A percentile compares a stretch with the other conserved stretches of the same genome.
phyloP scores from a whole-genome alignment of 495 filamentous ascomycete species.

The Penicillium simplicissimum region DNA sequence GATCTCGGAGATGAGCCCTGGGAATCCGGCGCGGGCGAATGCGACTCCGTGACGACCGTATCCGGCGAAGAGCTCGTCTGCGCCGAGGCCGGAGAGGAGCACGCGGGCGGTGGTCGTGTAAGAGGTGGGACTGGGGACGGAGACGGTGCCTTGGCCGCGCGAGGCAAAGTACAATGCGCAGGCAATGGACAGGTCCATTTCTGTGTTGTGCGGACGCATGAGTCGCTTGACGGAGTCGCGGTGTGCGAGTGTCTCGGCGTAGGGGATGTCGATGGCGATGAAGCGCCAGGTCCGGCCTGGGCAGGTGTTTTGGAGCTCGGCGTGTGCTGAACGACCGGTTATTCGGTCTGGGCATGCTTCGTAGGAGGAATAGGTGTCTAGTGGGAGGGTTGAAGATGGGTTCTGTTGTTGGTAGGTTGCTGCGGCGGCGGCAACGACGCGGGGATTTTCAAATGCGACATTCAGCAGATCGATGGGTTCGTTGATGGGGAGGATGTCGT shows the following conservation, averaged over 20 bases:
- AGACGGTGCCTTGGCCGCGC: slow-evolving; percentile 61
- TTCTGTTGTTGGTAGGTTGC: slow-evolving; percentile 19
- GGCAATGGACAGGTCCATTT: slow-evolving; percentile 98
- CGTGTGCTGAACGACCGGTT: slow-evolving; percentile 75
- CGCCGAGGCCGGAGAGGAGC: slow-evolving; percentile 88
- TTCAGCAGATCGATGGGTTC: slow-evolving; percentile 87
- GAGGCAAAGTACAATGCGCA: slow-evolving; percentile 91
- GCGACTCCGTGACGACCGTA: slow-evolving; percentile 84
- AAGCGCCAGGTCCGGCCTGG: slow-evolving; percentile 77
- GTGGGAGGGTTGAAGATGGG: slow-evolving; percentile 1
- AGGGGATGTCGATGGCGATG: slow-evolving; percentile 80
- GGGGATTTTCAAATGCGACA: slow-evolving; percentile 94
- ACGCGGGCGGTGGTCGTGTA: slow-evolving; percentile 78
- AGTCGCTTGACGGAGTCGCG: slow-evolving; percentile 68
- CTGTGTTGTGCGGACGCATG: slow-evolving; percentile 91
- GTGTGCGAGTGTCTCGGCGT: slow-evolving; percentile 69
- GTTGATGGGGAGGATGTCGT: slow-evolving; percentile 68
- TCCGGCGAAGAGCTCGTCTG: slow-evolving; percentile 94
- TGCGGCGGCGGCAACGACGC: slow-evolving; percentile 57
- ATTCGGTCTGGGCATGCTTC: slow-evolving; percentile 86
- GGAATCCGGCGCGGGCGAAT: slow-evolving; percentile 64
- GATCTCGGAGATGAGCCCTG: slow-evolving; percentile 78
- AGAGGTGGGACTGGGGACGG: slow-evolving; percentile 10
- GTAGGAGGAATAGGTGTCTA: slow-evolving; percentile 53
- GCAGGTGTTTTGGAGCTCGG: slow-evolving; percentile 71